phyloP scores from a whole-genome alignment of 192 early-diverging fungal species.

The Mortierella antarctica region DNA sequence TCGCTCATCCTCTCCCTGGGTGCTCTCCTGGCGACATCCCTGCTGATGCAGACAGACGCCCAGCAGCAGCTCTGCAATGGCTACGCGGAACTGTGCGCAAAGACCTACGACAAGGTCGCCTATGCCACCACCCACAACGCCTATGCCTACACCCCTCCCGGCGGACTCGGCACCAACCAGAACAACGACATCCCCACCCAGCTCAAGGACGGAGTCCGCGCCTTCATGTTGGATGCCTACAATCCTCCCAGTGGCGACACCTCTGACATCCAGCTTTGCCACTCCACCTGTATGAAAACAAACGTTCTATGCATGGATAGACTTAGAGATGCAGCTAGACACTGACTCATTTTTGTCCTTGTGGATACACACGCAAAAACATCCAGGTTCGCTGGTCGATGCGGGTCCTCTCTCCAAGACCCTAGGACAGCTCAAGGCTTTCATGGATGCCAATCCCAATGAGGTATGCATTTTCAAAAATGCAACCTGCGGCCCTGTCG shows the following conservation, averaged over 20 bases:
- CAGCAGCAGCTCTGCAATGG: conserved; percentile 70
- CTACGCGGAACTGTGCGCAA: conserved; percentile 72
- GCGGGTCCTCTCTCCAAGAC: conserved; percentile 27
- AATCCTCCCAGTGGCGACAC: conserved; percentile 28
- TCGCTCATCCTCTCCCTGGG: conserved; percentile 21
- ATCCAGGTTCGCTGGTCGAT: conserved; percentile 25
- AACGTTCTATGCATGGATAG: not conserved
- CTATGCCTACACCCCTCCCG: conserved; percentile 62
- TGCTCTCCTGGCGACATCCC: conserved; percentile 1
- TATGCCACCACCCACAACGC: conserved; percentile 82
- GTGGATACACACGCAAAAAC: not conserved
- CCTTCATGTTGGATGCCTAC: conserved; percentile 74
- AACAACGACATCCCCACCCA: conserved; percentile 69
- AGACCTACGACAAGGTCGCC: conserved; percentile 71
- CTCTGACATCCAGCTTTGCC: conserved; percentile 70
- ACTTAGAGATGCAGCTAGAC: not conserved
- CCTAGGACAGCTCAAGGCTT: conserved; percentile 35
- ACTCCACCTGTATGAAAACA: conserved; percentile 60
- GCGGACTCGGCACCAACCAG: conserved; percentile 76
- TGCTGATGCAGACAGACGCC: conserved; percentile 12
- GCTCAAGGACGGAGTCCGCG: conserved; percentile 78
- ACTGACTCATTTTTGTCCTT: not conserved
- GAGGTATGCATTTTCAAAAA: conserved; percentile 15
- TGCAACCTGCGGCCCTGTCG: not conserved
- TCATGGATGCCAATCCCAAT: conserved; percentile 48